These are phyloP conservation scores for Diutina neorugosa DNA, from an alignment of 1,139 yeast genomes.

Conservation along the genomic window DNA sequence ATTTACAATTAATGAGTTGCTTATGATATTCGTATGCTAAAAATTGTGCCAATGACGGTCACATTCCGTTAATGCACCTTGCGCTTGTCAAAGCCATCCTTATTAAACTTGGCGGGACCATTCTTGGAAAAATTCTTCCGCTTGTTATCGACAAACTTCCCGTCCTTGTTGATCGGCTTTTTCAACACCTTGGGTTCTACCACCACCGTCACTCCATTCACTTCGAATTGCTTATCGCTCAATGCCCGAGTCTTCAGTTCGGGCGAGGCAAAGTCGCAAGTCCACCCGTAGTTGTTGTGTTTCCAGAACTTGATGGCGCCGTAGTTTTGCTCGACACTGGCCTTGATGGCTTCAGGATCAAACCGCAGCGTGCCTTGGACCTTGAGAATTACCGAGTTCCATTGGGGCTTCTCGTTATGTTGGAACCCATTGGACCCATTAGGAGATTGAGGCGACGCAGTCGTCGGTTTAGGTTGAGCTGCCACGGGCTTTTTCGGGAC, in stretches of 20 bases:
- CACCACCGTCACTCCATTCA: not conserved
- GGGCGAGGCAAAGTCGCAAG: not conserved
- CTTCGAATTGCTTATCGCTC: not conserved
- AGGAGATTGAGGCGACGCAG: not conserved
- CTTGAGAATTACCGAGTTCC: not conserved
- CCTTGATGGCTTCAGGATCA: not conserved
- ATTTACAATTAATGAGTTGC: too few species aligned
- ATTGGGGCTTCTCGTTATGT: not conserved
- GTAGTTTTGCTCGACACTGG: not conserved
- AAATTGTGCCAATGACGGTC: not conserved
- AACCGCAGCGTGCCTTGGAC: not conserved
- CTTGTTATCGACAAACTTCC: not conserved
- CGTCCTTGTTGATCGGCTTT: not conserved
- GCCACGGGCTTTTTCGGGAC: not conserved
- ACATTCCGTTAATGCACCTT: not conserved
- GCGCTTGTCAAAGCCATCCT: not conserved
- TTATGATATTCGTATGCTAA: not conserved
- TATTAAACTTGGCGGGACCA: not conserved
- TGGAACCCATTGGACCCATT: not conserved
- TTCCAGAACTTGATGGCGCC: constrained; percentile 3
- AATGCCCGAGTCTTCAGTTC: not conserved
- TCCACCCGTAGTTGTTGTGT: not conserved
- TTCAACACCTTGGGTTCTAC: not conserved
- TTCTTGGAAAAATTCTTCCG: not conserved
- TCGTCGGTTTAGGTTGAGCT: not conserved